Base-by-base conservation (phyloP, 2,329 filamentous ascomycete genomes). In the Cladosporium sp. region DNA sequence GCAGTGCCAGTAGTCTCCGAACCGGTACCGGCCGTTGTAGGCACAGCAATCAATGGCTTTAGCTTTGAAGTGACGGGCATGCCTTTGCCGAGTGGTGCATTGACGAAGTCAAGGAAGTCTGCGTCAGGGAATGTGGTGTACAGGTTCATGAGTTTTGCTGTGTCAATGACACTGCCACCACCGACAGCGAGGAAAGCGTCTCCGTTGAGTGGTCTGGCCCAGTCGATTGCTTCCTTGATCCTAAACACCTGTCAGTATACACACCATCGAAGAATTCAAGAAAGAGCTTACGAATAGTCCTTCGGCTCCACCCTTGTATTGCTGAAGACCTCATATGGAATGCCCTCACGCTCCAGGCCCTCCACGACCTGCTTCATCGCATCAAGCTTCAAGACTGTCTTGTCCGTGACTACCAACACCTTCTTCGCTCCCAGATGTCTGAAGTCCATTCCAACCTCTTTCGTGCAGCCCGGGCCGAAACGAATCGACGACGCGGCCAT, bases 361-460 rank as follows among this genome's bases (percentile, higher is more conserved):
- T 96, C 90, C 6, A 90, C 80, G 4, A 91, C 92, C 74, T 95
- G 90, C 74, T 87, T 86, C 89, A 99, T 95, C 12, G 92, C 91
- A 70, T 92, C 84, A 63, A 99, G 78, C 73, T 89, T 87, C 67
- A 85, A 78, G 15, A 99, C 91, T 24, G 85, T 96, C 53, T 78
- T 74, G 71, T 99, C 94, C 15, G 94, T 99, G 15, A 99, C 91
- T 4, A 99, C 90, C 71, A 90, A 90, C 58, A 99, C 93, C 44
- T 86, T 86, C 77, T 90, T 89, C 6, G 88, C 86, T 13, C 89
- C 89, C 80, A 99, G 82, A 71, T 99, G 97, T 75, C 86, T 88
- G 65, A 97, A 87, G 74, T 99, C 94, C 94, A 97, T 97, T 63
- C 94, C 94, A 19, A 99, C 91, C 74, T 99, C 94, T 73, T 91